Percentiles rank a stretch among this genome's conserved stretches.
These are phyloP conservation scores for Pleurotus eryngii DNA, from an alignment of 768 basidiomycete species.

Conservation along the genomic window DNA sequence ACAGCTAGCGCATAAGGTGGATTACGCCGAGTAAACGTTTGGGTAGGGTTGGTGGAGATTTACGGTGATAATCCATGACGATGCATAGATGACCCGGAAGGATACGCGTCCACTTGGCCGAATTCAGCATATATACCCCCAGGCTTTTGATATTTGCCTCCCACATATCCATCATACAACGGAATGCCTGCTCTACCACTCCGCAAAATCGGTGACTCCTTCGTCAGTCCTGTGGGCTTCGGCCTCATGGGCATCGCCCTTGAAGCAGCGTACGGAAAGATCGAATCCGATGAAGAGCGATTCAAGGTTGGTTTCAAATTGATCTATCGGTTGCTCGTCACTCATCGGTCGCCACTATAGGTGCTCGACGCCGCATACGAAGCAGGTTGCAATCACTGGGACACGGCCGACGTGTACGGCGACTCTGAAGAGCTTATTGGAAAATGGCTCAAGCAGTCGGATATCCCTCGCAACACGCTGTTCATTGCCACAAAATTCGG, in stretches of 20 bases:
- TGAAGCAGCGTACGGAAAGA: constrained; percentile 26
- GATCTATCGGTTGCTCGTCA: neutral
- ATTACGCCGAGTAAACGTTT: too few species aligned
- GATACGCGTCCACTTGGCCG: too few species aligned
- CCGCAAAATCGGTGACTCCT: constrained; percentile 33
- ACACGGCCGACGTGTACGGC: constrained; percentile 44
- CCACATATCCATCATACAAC: neutral
- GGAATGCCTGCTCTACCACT: neutral
- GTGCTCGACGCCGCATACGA: constrained; percentile 39
- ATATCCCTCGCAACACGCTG: neutral
- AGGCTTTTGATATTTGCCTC: too few species aligned
- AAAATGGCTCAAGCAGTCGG: constrained; percentile 13
- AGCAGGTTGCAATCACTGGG: constrained; percentile 43
- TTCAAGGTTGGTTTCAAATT: constrained; percentile 41
- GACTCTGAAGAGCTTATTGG: constrained; percentile 38
- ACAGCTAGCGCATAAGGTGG: too few species aligned
- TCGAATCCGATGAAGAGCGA: constrained; percentile 50
- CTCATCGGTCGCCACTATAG: constrained; percentile 13
- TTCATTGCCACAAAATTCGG: constrained; percentile 58
- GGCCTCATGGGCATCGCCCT: constrained; percentile 49
- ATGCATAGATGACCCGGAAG: too few species aligned
- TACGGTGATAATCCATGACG: too few species aligned
- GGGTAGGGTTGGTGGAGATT: too few species aligned
- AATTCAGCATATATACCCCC: too few species aligned
- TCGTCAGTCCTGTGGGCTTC: constrained; percentile 43